Conservation (phyloP, 2,329 filamentous ascomycete species). For the Pestalotiopsis sp. region DNA sequence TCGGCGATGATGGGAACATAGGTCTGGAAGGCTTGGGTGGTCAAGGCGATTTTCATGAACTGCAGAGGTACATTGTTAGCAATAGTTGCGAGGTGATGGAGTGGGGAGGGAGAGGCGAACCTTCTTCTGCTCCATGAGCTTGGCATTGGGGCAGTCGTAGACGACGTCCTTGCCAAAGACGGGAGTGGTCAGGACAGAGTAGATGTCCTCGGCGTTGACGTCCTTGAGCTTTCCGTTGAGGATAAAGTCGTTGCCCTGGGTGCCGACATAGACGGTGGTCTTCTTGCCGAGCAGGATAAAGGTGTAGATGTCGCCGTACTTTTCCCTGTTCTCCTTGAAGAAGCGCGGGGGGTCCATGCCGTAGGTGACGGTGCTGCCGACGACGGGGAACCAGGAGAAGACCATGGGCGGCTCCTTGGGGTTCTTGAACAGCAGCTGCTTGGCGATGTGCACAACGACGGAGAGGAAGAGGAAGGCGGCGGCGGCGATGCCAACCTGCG, state of each 20-base stretch:
- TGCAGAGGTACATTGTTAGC: conserved; percentile 25
- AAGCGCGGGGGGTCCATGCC: conserved; percentile 93
- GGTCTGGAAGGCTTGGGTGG: conserved; percentile 70
- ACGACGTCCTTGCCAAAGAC: conserved; percentile 85
- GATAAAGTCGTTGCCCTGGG: conserved; percentile 86
- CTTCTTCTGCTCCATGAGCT: conserved; percentile 97
- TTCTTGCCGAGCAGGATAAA: conserved; percentile 88
- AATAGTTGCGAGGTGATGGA: background rate
- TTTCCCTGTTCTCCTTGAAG: conserved; percentile 75
- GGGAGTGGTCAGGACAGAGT: conserved; percentile 72
- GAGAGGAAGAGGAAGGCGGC: conserved; percentile 50
- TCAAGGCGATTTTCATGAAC: conserved; percentile 84
- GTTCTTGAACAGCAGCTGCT: conserved; percentile 80
- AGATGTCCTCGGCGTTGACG: conserved; percentile 88
- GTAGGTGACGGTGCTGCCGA: conserved; percentile 91
- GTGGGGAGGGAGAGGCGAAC: conserved; percentile 43
- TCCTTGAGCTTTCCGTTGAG: conserved; percentile 89
- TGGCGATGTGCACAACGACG: conserved; percentile 77
- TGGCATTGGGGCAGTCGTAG: conserved; percentile 88
- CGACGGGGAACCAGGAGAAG: conserved; percentile 79
- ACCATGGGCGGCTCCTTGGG: conserved; percentile 80
- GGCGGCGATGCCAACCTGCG: conserved; percentile 50
- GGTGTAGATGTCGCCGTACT: conserved; percentile 91
- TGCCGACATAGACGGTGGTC: conserved; percentile 83
- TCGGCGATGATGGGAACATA: conserved; percentile 80